Evolutionary conservation across 768 basidiomycete species (phyloP), one percentile per base, ranked within the genome.

Genomic region (Russula lepida): DNA sequence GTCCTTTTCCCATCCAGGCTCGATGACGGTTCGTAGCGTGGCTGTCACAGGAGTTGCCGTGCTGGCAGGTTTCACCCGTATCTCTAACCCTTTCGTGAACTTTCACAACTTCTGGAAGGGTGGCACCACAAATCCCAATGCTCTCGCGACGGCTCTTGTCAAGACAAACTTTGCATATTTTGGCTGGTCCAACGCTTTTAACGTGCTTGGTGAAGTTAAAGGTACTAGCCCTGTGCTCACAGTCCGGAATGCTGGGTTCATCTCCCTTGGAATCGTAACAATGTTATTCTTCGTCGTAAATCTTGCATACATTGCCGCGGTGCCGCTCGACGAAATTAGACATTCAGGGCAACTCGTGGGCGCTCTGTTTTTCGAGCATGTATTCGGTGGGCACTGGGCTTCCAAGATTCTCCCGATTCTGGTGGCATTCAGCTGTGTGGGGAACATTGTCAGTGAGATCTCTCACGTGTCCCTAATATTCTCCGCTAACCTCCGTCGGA

Each of bases 261-360:
- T 77, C n/a, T 75, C 79, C 0, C 73, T 83, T n/a, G 75, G 71
- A 0, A 60, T 78, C 50, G 76, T 78, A n/a, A 75, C 77, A 35
- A 62, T 76, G 21, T 71, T 82, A 3, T 82, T 79, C 67, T 69
- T 81, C 59, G 74, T 81, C 49, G 74, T 74, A 50, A 81, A 81
- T 61, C 66, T 76, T 49, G 71, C 75, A 4, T 75, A 76, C 64
- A 68, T 74, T 43, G 66, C 70, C 5, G 72, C 71, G 60, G 76
- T 81, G 17, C 78, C 80, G 2, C 73, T 75, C 55, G 78, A 75
- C 41, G 67, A 76, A 39, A 79, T 81, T 44, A 69, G 72, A 6
- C 68, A 67, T 25, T 78, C 79, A 0, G 76, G 76, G 27, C 74
- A 78, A 54, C 74, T 80, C 37, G 73, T 79, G 7, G 81, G 78